Evolutionary conservation across 2,329 filamentous ascomycete genomes (phyloP).

Genomic region (Neobulgaria alba): DNA sequence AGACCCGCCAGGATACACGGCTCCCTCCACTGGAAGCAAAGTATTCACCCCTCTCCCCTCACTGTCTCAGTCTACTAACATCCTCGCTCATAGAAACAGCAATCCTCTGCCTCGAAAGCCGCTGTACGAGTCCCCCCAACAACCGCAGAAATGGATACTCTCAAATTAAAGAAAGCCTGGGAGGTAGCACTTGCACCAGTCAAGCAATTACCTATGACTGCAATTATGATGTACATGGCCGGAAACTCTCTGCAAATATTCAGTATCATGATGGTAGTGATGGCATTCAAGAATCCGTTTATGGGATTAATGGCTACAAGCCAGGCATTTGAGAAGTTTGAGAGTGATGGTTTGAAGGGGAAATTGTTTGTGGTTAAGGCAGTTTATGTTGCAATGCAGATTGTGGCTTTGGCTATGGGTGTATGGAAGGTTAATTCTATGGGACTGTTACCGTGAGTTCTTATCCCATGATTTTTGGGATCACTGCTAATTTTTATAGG

Average conservation of each 20-base stretch:
- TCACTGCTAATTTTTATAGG: conserved; percentile 38
- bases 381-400: conserved; percentile 80
- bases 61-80: conserved; percentile 5
- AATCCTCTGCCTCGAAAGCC: conserved; percentile 30
- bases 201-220: conserved; percentile 95
- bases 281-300: conserved; percentile 95
- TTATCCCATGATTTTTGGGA: neutral
- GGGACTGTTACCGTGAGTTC: conserved; percentile 79
- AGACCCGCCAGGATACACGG: conserved; percentile 79
- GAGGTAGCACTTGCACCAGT: conserved; percentile 89
- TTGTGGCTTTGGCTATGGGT: conserved; percentile 73
- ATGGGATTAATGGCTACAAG: conserved; percentile 76
- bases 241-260: conserved; percentile 98
- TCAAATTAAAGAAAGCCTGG: conserved; percentile 99
- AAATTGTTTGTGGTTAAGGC: conserved; percentile 77
- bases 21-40: conserved; percentile 42
- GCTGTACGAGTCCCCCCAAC: conserved; percentile 57
- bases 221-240: conserved; percentile 99
- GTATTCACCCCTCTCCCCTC: conserved; percentile 35
- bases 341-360: conserved; percentile 66
- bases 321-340: conserved; percentile 82
- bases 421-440: conserved; percentile 97
- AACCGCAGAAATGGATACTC: conserved; percentile 79
- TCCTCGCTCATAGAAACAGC: conserved; percentile 30
- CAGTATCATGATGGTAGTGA: conserved; percentile 99